phyloP scores from a whole-genome alignment of 1,284 basidiomycete genomes.

The Mycena citricolor region DNA sequence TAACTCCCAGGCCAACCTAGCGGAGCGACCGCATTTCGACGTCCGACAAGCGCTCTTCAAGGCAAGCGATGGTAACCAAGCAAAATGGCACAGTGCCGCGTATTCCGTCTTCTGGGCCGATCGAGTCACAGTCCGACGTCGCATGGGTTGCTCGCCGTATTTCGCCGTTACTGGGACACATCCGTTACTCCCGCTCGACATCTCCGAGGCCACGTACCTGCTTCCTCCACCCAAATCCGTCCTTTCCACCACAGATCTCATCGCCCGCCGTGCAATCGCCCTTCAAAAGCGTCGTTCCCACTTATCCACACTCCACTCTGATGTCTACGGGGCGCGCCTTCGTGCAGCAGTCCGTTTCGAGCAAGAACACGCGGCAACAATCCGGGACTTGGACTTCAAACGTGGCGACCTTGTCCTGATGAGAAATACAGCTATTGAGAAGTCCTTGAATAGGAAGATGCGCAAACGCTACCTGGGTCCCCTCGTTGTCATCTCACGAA shows the following conservation, averaged over 20 bases:
- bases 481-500: slow-evolving; percentile 33
- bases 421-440: slow-evolving; percentile 36
- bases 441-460: slow-evolving; percentile 33
- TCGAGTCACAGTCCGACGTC: slow-evolving; percentile 9
- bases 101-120: slow-evolving; percentile 43
- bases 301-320: slow-evolving; percentile 20
- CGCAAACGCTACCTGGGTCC: slow-evolving; percentile 34
- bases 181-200: slow-evolving; percentile 41
- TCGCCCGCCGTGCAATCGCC: slow-evolving; percentile 25
- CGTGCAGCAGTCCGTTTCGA: slow-evolving; percentile 26
- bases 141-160: slow-evolving; percentile 30
- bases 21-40: slow-evolving; percentile 38
- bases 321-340: slow-evolving; percentile 26
- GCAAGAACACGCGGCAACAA: slow-evolving; percentile 24
- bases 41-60: slow-evolving; percentile 39
- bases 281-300: slow-evolving; percentile 28
- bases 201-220: slow-evolving; percentile 40
- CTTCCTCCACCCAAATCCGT: slow-evolving; percentile 21
- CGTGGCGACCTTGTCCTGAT: slow-evolving; percentile 37
- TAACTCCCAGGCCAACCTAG: slow-evolving; percentile 41
- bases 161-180: slow-evolving; percentile 38
- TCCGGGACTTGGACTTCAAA: slow-evolving; percentile 35
- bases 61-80: slow-evolving; percentile 32
- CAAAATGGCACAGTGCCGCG: slow-evolving; percentile 31
- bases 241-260: slow-evolving; percentile 30